phyloP scores from a whole-genome alignment of 1,284 basidiomycete species.

The Ceratobasidium sp. region DNA sequence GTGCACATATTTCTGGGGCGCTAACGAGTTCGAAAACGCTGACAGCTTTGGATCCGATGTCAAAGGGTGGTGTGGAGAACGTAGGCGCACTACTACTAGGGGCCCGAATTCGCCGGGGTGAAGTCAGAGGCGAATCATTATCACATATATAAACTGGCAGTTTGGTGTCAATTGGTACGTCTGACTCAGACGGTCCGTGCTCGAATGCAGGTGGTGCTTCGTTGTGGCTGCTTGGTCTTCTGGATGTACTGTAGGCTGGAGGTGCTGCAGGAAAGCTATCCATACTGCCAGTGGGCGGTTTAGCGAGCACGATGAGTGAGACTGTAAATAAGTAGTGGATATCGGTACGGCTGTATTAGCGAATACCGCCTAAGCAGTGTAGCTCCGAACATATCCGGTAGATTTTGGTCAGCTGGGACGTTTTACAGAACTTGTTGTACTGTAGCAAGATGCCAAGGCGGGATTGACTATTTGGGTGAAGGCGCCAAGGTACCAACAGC shows the following conservation, averaged over 20 bases:
- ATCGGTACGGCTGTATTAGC: too few relatives aligned
- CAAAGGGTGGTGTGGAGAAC: not conserved
- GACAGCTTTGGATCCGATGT: not conserved
- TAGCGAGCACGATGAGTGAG: too few relatives aligned
- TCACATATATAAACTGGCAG: not conserved
- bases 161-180: not conserved
- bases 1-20: conserved; percentile 41
- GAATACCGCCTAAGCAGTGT: too few relatives aligned
- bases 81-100: not conserved
- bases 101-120: conserved; percentile 6
- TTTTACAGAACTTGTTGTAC: too few relatives aligned
- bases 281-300: not conserved
- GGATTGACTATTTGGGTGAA: too few relatives aligned
- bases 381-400: too few relatives aligned
- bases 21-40: conserved; percentile 35
- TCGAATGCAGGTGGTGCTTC: conserved; percentile 22
- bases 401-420: too few relatives aligned
- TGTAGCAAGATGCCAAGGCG: too few relatives aligned
- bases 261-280: not conserved
- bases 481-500: too few relatives aligned
- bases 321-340: too few relatives aligned
- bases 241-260: not conserved
- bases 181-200: not conserved
- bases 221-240: not conserved
- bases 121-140: not conserved